Evolutionary conservation across 768 basidiomycete genomes (phyloP).

Genomic region (Xerocomellus amylosporus): DNA sequence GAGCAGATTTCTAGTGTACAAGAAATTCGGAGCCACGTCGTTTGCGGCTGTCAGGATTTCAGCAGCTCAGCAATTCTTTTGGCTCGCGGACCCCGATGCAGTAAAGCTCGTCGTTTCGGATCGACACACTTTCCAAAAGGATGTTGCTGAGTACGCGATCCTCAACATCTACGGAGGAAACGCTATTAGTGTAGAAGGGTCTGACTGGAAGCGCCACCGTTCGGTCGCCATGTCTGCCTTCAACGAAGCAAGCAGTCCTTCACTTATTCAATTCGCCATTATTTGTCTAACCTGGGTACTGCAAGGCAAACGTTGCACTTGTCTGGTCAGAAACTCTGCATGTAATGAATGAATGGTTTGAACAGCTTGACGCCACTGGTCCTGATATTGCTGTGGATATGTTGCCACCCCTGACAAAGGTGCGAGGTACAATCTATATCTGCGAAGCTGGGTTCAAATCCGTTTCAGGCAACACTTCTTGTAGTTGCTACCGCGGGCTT

Average conservation of each 20-base stretch:
- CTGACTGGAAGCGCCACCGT: constrained; percentile 49
- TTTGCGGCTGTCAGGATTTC: constrained; percentile 36
- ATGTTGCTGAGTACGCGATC: constrained; percentile 38
- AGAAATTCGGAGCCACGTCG: constrained; percentile 38
- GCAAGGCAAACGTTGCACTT: constrained; percentile 45
- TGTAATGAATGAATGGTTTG: constrained; percentile 43
- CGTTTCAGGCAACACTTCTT: constrained; percentile 35
- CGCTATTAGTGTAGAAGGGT: constrained; percentile 40
- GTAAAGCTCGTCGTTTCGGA: constrained; percentile 36
- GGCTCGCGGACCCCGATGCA: constrained; percentile 45
- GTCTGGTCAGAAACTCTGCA: constrained; percentile 47
- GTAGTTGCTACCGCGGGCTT: constrained; percentile 43
- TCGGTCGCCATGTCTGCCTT: constrained; percentile 47
- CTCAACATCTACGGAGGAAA: constrained; percentile 48
- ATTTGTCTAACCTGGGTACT: background rate
- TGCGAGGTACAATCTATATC: background rate
- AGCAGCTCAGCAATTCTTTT: constrained; percentile 34
- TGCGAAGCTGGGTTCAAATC: background rate
- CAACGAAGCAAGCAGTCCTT: constrained; percentile 37
- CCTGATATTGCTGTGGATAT: constrained; percentile 22
- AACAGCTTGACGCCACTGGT: constrained; percentile 30
- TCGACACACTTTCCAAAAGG: constrained; percentile 39
- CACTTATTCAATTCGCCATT: background rate
- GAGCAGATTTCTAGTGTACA: constrained; percentile 32
- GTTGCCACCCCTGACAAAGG: constrained; percentile 11